Evolutionary conservation across 192 early-diverging fungal genomes (phyloP).

Genomic region (Backusella tarrabulga): DNA sequence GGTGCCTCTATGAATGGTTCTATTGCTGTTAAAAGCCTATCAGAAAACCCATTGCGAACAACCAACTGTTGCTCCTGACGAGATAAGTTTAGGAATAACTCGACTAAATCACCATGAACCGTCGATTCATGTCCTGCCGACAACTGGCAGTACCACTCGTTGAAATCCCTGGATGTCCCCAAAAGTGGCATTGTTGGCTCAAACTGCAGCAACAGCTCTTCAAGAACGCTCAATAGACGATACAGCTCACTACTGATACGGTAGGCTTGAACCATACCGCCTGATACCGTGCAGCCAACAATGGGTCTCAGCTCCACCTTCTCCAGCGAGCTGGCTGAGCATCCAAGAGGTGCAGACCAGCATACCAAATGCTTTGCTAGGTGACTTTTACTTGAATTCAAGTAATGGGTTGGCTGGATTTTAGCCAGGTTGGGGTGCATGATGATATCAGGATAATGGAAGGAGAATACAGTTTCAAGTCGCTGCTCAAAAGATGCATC

Average conservation of each 20-base stretch:
- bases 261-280: conserved; percentile 8
- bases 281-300: conserved; percentile 18
- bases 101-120: conserved; percentile 14
- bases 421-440: conserved; percentile 4
- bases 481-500: conserved; percentile 12
- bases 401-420: neutral
- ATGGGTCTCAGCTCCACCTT: neutral
- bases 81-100: neutral
- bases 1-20: neutral
- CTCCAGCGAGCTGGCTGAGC: neutral
- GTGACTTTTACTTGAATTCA: neutral
- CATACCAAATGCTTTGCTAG: neutral
- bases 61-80: neutral
- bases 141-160: conserved; percentile 10
- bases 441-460: conserved; percentile 23
- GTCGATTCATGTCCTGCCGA: conserved; percentile 5
- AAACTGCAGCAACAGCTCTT: neutral
- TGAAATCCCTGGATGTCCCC: conserved; percentile 4
- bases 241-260: neutral
- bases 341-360: neutral
- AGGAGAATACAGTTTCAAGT: conserved; percentile 17
- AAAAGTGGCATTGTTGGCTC: conserved; percentile 7
- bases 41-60: neutral
- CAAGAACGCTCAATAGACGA: neutral
- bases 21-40: neutral